Conservation (phyloP, 148 eudicot species). For the Oxyria digyna region DNA sequence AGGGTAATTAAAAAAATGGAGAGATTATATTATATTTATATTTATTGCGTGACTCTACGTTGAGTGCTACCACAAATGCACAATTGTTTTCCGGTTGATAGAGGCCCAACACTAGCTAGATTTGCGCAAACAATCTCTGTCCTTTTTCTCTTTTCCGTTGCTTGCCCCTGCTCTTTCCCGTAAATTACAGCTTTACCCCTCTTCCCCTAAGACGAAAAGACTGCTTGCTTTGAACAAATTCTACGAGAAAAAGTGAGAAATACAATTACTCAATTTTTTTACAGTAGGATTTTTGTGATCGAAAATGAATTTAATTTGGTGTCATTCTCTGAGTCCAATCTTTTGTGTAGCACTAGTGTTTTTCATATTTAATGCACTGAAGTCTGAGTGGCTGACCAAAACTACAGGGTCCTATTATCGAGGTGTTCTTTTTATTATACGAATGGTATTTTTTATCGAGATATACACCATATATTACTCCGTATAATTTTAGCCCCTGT, state of each 20-base stretch:
- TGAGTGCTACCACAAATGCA: conserved; percentile 5
- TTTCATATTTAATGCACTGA: conserved; percentile 1
- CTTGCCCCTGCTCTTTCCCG: not conserved
- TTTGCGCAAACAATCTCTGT: conserved; percentile 17
- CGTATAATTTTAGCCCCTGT: not conserved
- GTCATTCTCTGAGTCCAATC: not conserved
- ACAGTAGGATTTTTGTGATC: no score
- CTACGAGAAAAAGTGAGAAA: no score
- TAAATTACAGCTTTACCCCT: not conserved
- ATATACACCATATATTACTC: not conserved
- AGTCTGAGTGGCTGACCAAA: conserved; percentile 7
- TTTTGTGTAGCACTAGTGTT: not conserved
- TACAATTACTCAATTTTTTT: no score
- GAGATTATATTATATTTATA: no score
- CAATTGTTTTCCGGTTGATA: not conserved
- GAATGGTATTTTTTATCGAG: not conserved
- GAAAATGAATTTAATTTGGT: not conserved
- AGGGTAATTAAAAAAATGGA: no score
- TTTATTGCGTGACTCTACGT: no score
- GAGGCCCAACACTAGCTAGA: conserved; percentile 11
- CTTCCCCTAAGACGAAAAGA: not conserved
- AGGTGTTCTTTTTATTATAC: not conserved
- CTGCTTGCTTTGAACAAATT: not conserved
- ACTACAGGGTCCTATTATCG: not conserved
- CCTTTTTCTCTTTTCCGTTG: conserved; percentile 1